phyloP scores from a whole-genome alignment of 2,329 filamentous ascomycete species.

The Sordariomycetes sp. region DNA sequence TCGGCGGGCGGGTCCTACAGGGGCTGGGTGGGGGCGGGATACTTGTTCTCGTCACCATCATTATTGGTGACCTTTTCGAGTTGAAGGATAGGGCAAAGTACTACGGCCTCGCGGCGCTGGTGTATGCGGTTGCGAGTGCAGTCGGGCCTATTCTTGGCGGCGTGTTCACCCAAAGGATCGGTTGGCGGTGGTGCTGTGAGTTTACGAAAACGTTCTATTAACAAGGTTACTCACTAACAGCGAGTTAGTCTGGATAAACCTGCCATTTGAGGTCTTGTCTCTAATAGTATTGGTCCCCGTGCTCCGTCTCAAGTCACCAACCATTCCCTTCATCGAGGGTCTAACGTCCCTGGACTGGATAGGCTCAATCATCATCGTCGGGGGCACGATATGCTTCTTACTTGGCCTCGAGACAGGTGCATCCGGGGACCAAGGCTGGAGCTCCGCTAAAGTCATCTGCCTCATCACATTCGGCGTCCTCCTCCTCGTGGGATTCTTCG shows the following conservation, averaged over 20 bases:
- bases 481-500: constrained; percentile 50
- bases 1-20: constrained; percentile 40
- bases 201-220: neutral
- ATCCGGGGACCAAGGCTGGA: constrained; percentile 61
- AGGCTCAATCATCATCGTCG: constrained; percentile 54
- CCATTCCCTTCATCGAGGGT: constrained; percentile 46
- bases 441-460: constrained; percentile 38
- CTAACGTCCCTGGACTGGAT: constrained; percentile 59
- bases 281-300: constrained; percentile 48
- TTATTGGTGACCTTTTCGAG: constrained; percentile 25
- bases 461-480: constrained; percentile 40
- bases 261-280: constrained; percentile 30
- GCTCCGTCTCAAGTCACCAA: constrained; percentile 43
- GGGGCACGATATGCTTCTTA: constrained; percentile 52
- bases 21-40: constrained; percentile 58
- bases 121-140: constrained; percentile 54
- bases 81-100: constrained; percentile 49
- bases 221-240: neutral
- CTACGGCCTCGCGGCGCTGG: constrained; percentile 61
- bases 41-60: constrained; percentile 55
- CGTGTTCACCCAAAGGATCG: constrained; percentile 32
- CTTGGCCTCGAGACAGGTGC: constrained; percentile 49
- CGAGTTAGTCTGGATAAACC: neutral
- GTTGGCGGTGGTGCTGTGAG: constrained; percentile 5
- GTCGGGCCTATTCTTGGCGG: constrained; percentile 59